Evolutionary conservation across 495 filamentous ascomycete species (phyloP), one percentile per base, ranked within the genome.

Genomic region (Pyrenopolyporus hunteri): DNA sequence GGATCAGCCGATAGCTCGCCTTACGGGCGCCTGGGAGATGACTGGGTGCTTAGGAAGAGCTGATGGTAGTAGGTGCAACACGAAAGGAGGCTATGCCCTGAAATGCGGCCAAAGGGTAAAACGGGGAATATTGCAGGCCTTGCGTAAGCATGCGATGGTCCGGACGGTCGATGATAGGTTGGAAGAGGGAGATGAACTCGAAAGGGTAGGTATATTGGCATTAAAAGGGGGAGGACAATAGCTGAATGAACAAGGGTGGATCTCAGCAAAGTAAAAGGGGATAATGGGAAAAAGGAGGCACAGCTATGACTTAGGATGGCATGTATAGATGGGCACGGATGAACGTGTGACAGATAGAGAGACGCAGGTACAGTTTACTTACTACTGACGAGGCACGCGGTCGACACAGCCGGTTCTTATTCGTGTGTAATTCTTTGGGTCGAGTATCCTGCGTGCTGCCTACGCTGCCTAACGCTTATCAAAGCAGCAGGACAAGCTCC

Each of bases 21-120:
- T 20, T 28, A 23, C n/a, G 26, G 19, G 55, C 20, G 29, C 35
- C 31, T 37, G 28, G 19, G 26, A 45, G 54, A 48, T 31, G 32
- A 20, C 16, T 57, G 48, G 63, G 52, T 47, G 57, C 57, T 49
- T 47, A 57, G 36, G 33, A 29, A 54, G 19, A 61, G 57, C 44
- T 61, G 57, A 40, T 57, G 14, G 63, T 43, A 37, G 52, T 43
- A 62, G 58, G 57, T 61, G 33, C 57, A 36, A 62, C 57, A 26
- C 51, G 62, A 42, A 33, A 46, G 36, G 62, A 65, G 62, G 62
- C 62, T 59, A 55, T 65, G 62, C 56, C 13, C 37, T 31, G 16
- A 39, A 48, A 28, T 47, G 37, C 25, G 43, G 49, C 13, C n/a
- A n/a, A 31, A 54, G 44, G 36, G 31, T 19, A 28, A 10, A 13